A percentile compares a stretch with the other conserved stretches of the same genome.
Conservation (phyloP, 495 filamentous ascomycete species). For the Neurospora sp. region DNA sequence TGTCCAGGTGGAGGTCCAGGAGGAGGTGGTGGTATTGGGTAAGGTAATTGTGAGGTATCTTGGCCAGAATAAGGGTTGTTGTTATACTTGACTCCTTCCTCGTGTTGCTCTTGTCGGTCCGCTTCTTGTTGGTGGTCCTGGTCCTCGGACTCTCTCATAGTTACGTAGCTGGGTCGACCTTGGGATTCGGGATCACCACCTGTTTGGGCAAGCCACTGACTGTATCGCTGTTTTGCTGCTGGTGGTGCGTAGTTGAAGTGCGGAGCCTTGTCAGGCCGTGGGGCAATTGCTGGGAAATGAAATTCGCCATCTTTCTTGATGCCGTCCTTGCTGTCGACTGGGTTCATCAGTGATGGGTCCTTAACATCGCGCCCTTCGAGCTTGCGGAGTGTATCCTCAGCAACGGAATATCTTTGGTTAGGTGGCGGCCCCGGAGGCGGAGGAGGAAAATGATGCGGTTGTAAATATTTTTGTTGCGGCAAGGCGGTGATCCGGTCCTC, state of each 20-base stretch:
- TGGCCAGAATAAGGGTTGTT: background rate
- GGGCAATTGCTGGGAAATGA: slow-evolving; percentile 42
- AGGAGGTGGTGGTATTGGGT: background rate
- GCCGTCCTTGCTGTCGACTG: slow-evolving; percentile 8
- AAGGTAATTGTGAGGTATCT: background rate
- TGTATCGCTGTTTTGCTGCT: slow-evolving; percentile 29
- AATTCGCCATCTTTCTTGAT: slow-evolving; percentile 36
- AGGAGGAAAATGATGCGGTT: slow-evolving; percentile 37
- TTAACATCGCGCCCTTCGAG: slow-evolving; percentile 31
- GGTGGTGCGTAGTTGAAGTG: slow-evolving; percentile 45
- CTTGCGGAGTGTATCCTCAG: slow-evolving; percentile 33
- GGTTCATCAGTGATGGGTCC: slow-evolving; percentile 1
- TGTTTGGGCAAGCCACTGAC: slow-evolving; percentile 19
- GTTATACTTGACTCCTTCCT: slow-evolving; percentile 2
- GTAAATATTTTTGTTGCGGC: slow-evolving; percentile 51
- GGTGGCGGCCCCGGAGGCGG: slow-evolving; percentile 33
- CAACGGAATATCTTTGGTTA: slow-evolving; percentile 21
- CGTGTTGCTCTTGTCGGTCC: slow-evolving; percentile 4
- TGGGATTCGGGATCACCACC: slow-evolving; percentile 7
- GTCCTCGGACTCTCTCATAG: background rate
- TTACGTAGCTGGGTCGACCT: slow-evolving; percentile 18
- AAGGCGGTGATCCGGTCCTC: slow-evolving; percentile 76
- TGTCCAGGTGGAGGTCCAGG: background rate
- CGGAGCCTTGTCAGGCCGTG: slow-evolving; percentile 25
- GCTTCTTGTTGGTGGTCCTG: background rate